phyloP scores from a whole-genome alignment of 352 stramenopile species.

The Phytophthora cactorum region DNA sequence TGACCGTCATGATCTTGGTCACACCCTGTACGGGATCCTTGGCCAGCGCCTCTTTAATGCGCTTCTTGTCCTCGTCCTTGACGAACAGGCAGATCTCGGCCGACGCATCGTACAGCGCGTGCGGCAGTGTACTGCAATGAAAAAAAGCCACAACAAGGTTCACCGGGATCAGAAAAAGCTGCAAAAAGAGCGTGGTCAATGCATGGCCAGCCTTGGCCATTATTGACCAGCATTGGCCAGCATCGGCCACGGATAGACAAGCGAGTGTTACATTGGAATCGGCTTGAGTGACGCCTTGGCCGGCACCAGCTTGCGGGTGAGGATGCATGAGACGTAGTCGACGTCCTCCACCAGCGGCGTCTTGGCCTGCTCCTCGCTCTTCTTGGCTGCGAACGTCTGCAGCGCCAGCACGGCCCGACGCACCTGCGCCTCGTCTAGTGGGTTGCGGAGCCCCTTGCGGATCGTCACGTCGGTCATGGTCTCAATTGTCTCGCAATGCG shows the following conservation, averaged over 20 bases:
- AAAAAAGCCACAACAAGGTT: background rate
- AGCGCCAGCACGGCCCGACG: slow-evolving; percentile 73
- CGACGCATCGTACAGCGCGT: slow-evolving; percentile 60
- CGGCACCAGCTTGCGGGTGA: slow-evolving; percentile 79
- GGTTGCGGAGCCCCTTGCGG: slow-evolving; percentile 73
- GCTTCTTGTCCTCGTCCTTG: slow-evolving; percentile 86
- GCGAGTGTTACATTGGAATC: slow-evolving; percentile 61
- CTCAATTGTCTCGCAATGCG: background rate
- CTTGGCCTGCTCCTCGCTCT: slow-evolving; percentile 51
- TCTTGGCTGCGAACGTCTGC: slow-evolving; percentile 62
- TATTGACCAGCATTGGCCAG: background rate
- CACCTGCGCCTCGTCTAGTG: slow-evolving; percentile 77
- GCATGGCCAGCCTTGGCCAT: background rate
- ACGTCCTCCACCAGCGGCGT: slow-evolving; percentile 62
- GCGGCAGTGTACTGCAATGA: slow-evolving; percentile 55
- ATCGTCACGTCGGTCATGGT: slow-evolving; percentile 37
- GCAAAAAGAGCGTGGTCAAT: background rate
- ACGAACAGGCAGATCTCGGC: slow-evolving; percentile 83
- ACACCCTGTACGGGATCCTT: slow-evolving; percentile 63
- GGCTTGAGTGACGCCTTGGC: slow-evolving; percentile 73
- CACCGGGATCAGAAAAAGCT: no score
- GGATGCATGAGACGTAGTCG: slow-evolving; percentile 71
- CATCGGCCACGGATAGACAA: background rate
- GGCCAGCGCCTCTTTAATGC: slow-evolving; percentile 75
- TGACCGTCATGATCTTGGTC: slow-evolving; percentile 79